phyloP scores from a whole-genome alignment of 2,329 filamentous ascomycete species.

The Pezizomycotina sp. region DNA sequence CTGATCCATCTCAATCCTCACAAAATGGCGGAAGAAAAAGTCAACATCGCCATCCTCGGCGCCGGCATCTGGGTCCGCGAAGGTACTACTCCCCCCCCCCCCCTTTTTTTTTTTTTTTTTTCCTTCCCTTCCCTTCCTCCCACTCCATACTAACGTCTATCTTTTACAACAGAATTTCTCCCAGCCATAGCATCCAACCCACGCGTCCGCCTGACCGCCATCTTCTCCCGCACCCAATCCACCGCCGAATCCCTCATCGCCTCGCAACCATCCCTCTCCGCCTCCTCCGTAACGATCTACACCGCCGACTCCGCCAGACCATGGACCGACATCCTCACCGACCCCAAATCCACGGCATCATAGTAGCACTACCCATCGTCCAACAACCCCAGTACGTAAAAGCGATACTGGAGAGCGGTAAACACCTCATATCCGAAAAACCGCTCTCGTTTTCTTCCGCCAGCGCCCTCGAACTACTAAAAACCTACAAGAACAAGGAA shows the following conservation, averaged over 20 bases:
- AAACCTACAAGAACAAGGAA: conserved; percentile 32
- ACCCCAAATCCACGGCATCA: conserved; percentile 27
- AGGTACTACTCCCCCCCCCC: no score
- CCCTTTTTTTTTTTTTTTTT: conserved; percentile 36
- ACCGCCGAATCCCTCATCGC: conserved; percentile 38
- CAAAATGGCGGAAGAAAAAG: conserved; percentile 27
- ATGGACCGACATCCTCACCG: not conserved
- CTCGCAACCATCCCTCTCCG: conserved; percentile 17
- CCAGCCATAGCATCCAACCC: conserved; percentile 30
- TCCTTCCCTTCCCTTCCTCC: conserved; percentile 27
- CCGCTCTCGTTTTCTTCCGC: conserved; percentile 40
- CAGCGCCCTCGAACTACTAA: conserved; percentile 35
- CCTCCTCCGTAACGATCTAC: conserved; percentile 37
- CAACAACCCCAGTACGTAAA: conserved; percentile 43
- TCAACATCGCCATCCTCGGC: conserved; percentile 45
- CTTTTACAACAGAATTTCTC: conserved; percentile 24
- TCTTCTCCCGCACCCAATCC: conserved; percentile 46
- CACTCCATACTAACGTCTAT: not conserved
- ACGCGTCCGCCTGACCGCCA: conserved; percentile 48
- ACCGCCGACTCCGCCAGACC: conserved; percentile 35
- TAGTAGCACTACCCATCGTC: conserved; percentile 42
- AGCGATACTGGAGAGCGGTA: conserved; percentile 44
- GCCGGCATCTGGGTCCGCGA: conserved; percentile 46
- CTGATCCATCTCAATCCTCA: not conserved
- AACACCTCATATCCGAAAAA: conserved; percentile 56